Evolutionary conservation across 805 yeast genomes (phyloP).

Genomic region (Millerago galiae): DNA sequence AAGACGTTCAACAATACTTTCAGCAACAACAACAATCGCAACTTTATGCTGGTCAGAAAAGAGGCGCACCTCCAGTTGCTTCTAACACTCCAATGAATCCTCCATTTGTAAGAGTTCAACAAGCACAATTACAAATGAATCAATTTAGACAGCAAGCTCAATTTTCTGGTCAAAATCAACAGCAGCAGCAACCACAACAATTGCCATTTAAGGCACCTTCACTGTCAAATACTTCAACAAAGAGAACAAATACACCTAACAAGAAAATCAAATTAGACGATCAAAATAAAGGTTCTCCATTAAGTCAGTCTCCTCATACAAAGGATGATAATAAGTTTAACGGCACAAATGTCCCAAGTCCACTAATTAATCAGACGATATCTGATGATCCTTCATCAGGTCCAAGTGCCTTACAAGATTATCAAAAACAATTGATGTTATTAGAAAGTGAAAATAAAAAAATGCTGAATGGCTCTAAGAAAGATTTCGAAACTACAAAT

Average conservation of each 20-base stretch:
- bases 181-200: not conserved
- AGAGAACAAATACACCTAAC: conserved; percentile 12
- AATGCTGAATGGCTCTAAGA: conserved; percentile 48
- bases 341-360: conserved; percentile 22
- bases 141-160: conserved; percentile 36
- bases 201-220: conserved; percentile 5
- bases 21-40: conserved; percentile 24
- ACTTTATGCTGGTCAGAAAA: conserved; percentile 20
- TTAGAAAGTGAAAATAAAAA: conserved; percentile 73
- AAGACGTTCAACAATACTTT: conserved; percentile 6
- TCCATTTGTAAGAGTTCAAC: conserved; percentile 25
- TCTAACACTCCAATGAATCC: conserved; percentile 13
- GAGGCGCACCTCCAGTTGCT: conserved; percentile 6
- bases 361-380: conserved; percentile 11
- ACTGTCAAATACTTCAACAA: not conserved
- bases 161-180: conserved; percentile 11
- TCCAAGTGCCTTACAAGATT: conserved; percentile 60
- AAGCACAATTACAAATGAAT: conserved; percentile 44
- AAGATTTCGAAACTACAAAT: conserved; percentile 11
- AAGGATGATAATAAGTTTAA: conserved; percentile 5
- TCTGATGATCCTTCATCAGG: conserved; percentile 13
- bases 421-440: conserved; percentile 71
- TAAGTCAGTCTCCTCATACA: conserved; percentile 6
- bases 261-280: conserved; percentile 19
- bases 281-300: conserved; percentile 9